Conservation (phyloP, 805 yeast species). For the Blastobotrys muscicola region DNA sequence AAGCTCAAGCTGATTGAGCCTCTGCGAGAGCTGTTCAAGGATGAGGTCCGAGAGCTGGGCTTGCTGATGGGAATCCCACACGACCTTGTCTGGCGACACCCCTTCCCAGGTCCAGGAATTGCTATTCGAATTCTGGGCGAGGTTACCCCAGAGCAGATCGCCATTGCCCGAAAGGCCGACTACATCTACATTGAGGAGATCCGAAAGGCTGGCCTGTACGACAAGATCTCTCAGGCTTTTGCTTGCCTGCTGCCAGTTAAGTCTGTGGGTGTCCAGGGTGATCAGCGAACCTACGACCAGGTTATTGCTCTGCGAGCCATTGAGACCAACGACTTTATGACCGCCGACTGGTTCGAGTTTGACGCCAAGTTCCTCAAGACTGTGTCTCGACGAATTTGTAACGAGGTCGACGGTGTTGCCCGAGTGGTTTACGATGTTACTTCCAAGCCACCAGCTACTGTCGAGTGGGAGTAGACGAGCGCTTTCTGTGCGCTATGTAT, state of each 20-base stretch:
- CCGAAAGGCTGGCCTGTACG: conserved; percentile 83
- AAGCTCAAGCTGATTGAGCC: conserved; percentile 98
- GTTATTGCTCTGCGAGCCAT: conserved; percentile 98
- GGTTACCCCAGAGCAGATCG: conserved; percentile 87
- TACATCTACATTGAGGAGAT: conserved; percentile 93
- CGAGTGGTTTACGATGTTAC: conserved; percentile 98
- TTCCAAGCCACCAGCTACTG: conserved; percentile 99
- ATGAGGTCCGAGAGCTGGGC: conserved; percentile 96
- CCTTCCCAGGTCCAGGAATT: conserved; percentile 99
- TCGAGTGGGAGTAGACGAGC: conserved; percentile 99
- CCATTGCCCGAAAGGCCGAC: conserved; percentile 96
- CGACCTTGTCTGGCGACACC: conserved; percentile 99
- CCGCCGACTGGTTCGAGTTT: conserved; percentile 97
- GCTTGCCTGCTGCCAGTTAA: conserved; percentile 95
- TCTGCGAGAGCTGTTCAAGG: conserved; percentile 95
- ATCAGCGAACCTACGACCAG: conserved; percentile 97
- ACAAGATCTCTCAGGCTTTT: conserved; percentile 92
- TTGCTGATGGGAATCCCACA: conserved; percentile 90
- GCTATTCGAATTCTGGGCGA: conserved; percentile 98
- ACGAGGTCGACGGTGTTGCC: conserved; percentile 98
- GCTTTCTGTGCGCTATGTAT: no score
- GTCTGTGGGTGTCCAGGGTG: conserved; percentile 99
- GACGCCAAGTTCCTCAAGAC: conserved; percentile 86
- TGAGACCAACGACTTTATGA: conserved; percentile 97
- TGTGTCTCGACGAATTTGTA: conserved; percentile 92